Base-by-base conservation (phyloP, 2,329 filamentous ascomycete genomes). In the Neonectria coccinea region DNA sequence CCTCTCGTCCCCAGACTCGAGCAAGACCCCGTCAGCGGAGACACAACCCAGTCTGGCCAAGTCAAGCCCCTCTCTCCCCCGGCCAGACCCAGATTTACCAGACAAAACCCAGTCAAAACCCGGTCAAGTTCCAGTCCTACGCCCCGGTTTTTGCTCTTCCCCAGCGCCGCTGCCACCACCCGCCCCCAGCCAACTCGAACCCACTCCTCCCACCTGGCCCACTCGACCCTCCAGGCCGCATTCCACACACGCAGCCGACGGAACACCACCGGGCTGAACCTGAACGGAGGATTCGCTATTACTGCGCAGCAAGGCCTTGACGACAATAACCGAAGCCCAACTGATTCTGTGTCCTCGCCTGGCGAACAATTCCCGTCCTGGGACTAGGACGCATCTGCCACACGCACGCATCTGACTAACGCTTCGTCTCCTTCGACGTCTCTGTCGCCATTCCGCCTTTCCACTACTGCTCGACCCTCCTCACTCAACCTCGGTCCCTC, bases 121-220 rank as follows among this genome's bases (percentile, higher is more conserved):
- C n/a, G 29, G 48, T 51, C 48, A 18, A 29, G 45, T 25, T 22
- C 39, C 58, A 52, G 42, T 44, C 52, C 52, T 41, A n/a, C 29
- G 53, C 59, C 53, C 59, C 59, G 47, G 47, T 63, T 58, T 58
- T 63, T 56, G 16, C 44, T 33, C 60, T 58, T 58, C 55, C 55
- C 55, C 60, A 54, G 50, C 44, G 51, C 51, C 33, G 25, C 29
- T 2, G 29, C 59, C 36, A 56, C 57, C 41, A 41, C 53, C 59
- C 45, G 25, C 53, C 59, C 59, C 55, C 60, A 44, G 59, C 48
- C 48, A 50, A 31, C 25, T 18, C 6, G 22, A 57, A 47, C 36
- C 56, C 56, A 51, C 56, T 22, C 29, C 36, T 25, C 22, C 36
- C 56, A 29, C 56, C 12, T 25, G 5, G 20, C 16, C 44, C 44